phyloP scores from a whole-genome alignment of 495 filamentous ascomycete genomes.

The Glarea lozoyensis region DNA sequence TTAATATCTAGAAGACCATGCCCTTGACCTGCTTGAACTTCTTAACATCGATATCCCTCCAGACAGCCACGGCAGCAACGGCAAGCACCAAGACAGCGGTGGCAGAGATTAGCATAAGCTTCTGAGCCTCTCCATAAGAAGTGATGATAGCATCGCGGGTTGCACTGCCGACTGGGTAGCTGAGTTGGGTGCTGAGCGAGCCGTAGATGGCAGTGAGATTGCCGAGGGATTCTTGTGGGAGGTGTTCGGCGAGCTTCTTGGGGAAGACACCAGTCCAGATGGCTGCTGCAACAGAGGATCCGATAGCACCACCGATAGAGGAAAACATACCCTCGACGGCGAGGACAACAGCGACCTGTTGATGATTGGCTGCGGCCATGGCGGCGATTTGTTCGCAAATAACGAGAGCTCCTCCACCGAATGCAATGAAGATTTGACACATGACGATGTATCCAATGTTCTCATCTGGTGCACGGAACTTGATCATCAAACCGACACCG shows the following conservation, averaged over 20 bases:
- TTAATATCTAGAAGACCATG: background rate
- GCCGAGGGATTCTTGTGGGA: slow-evolving; percentile 43
- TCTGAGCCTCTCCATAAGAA: slow-evolving; percentile 45
- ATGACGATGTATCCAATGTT: slow-evolving; percentile 63
- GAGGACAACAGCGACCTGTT: slow-evolving; percentile 59
- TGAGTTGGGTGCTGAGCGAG: slow-evolving; percentile 48
- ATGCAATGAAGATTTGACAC: slow-evolving; percentile 71
- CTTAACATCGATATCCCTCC: slow-evolving; percentile 37
- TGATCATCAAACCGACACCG: slow-evolving; percentile 63
- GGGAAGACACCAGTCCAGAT: slow-evolving; percentile 61
- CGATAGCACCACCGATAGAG: slow-evolving; percentile 56
- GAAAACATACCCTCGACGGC: slow-evolving; percentile 54
- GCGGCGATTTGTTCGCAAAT: slow-evolving; percentile 57
- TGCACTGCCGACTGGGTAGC: slow-evolving; percentile 48
- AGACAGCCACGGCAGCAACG: slow-evolving; percentile 36
- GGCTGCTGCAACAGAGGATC: slow-evolving; percentile 49
- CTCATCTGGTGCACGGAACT: slow-evolving; percentile 49
- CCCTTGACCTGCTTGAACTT: slow-evolving; percentile 11
- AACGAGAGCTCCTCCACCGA: slow-evolving; percentile 49
- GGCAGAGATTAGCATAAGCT: slow-evolving; percentile 39
- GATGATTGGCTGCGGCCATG: slow-evolving; percentile 55
- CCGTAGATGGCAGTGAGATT: slow-evolving; percentile 41
- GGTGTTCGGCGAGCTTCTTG: slow-evolving; percentile 35
- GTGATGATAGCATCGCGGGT: slow-evolving; percentile 51
- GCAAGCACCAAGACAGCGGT: slow-evolving; percentile 40